Percentiles rank a stretch among this genome's conserved stretches.
Conservation (phyloP, 2,329 filamentous ascomycete genomes). For the Venturia carpophila region DNA sequence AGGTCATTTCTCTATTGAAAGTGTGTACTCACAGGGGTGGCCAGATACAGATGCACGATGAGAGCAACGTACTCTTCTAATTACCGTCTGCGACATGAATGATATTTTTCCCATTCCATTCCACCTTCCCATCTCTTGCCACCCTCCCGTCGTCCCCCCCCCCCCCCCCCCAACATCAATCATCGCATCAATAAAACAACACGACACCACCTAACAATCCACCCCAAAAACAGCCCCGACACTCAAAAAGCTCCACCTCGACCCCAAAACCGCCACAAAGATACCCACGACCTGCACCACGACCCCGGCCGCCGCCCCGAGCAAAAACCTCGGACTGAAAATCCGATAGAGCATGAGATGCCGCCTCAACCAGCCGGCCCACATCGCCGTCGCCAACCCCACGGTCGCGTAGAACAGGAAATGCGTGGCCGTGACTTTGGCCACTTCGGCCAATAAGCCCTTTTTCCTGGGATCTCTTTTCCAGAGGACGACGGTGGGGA, state of each 20-base stretch:
- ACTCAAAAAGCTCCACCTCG: constrained; percentile 68
- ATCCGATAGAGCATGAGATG: constrained; percentile 97
- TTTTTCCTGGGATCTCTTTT: constrained; percentile 69
- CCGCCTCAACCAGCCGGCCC: constrained; percentile 77
- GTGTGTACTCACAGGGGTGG: too few relatives aligned
- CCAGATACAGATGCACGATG: too few relatives aligned
- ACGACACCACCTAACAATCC: too few relatives aligned
- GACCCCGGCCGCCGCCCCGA: constrained; percentile 62
- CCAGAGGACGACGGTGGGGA: constrained; percentile 81
- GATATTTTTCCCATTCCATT: too few relatives aligned
- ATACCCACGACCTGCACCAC: constrained; percentile 71
- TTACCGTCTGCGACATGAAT: too few relatives aligned
- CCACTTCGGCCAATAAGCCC: constrained; percentile 58
- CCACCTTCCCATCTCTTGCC: too few relatives aligned
- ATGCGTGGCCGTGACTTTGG: constrained; percentile 65
- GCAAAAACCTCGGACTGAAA: constrained; percentile 86
- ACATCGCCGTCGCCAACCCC: constrained; percentile 77
- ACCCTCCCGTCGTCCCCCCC: too few relatives aligned
- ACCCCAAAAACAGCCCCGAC: constrained; percentile 79
- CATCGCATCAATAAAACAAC: too few relatives aligned
- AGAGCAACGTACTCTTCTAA: too few relatives aligned
- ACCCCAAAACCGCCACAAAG: constrained; percentile 61
- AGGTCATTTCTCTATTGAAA: too few relatives aligned
- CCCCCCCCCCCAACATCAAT: background rate
- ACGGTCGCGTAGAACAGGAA: constrained; percentile 76